Base-by-base conservation (phyloP, 441 rosid genomes). In the Adansonia rubrostipa region DNA sequence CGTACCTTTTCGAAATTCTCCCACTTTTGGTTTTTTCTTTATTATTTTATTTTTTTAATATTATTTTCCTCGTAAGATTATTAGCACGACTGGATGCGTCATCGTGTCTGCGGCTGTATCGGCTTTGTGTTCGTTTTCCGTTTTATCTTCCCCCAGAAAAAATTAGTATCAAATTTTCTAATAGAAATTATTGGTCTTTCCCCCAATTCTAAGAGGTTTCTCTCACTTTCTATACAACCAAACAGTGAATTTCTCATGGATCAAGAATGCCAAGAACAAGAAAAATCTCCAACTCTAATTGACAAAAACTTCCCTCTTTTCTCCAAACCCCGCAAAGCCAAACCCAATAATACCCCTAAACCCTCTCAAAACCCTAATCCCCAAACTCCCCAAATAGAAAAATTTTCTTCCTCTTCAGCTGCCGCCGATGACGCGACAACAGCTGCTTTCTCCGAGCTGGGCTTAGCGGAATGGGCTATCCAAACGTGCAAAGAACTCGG, bases 401-500 rank as follows among this genome's bases (percentile, higher is more conserved):
- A 81, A 62, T 85, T 84, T 60, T 75, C 77, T 40, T 70, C 85
- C 1, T 45, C 81, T 48, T 63, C 86, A 51, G 78, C 77, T 69
- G n/a, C 47, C 11, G 17, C 48, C 4, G 69, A 40, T 6, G 17
- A 58, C 22, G 40, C 76, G 76, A 15, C 73, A 11, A 58, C 78
- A 47, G n/a, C 77, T 14, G 80, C 76, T 15, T 96, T 96, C 72
- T 83, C 89, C 19, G 87, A 79, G 14, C 86, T 94, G 14, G 96
- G 98, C 36, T 90, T 96, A 14, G 86, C 93, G 5, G 94, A 91
- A 53, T 96, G 97, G 98, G 94, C 93, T 0, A 82, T 88, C 36
- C 86, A 88, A 14, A 93, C 98, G 14, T 92, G 97, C 89, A 93
- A 90, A 78, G 98, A 90, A 84, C 89, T 96, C 40, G 95, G 95